phyloP scores from a whole-genome alignment of 768 basidiomycete species.

The Boletus sensibilis region DNA sequence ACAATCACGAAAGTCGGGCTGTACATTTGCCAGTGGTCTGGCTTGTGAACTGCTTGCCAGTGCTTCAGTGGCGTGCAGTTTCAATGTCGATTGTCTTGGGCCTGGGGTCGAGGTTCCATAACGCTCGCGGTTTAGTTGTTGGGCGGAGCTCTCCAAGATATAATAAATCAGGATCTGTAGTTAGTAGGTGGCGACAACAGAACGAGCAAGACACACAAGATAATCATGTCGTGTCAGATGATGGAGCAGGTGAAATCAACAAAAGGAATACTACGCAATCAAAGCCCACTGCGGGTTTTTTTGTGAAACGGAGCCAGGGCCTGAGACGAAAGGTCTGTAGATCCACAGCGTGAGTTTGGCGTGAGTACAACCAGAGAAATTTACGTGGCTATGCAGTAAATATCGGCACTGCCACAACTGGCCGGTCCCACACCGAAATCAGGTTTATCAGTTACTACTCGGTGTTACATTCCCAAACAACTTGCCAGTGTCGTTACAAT shows the following conservation, averaged over 20 bases:
- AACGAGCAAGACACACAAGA: background rate
- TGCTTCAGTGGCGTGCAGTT: background rate
- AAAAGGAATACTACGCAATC: background rate
- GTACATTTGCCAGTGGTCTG: background rate
- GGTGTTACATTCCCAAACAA: background rate
- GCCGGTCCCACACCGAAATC: no score
- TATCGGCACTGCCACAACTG: background rate
- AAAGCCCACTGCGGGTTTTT: background rate
- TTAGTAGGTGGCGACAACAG: background rate
- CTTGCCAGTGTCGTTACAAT: background rate
- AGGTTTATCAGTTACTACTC: no score
- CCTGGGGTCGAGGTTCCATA: background rate
- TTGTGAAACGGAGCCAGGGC: no score
- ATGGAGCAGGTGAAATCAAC: background rate
- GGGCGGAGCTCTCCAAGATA: background rate
- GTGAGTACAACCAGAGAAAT: no score
- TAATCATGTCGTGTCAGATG: background rate
- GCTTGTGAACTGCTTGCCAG: background rate
- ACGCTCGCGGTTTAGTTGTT: background rate
- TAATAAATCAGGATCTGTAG: background rate
- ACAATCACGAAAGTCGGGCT: no score
- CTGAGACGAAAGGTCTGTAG: no score
- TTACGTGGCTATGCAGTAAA: background rate
- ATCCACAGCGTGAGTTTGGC: no score
- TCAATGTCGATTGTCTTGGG: background rate